Evolutionary conservation across 2,329 filamentous ascomycete species (phyloP).

Genomic region (Parafenestella ontariensis): DNA sequence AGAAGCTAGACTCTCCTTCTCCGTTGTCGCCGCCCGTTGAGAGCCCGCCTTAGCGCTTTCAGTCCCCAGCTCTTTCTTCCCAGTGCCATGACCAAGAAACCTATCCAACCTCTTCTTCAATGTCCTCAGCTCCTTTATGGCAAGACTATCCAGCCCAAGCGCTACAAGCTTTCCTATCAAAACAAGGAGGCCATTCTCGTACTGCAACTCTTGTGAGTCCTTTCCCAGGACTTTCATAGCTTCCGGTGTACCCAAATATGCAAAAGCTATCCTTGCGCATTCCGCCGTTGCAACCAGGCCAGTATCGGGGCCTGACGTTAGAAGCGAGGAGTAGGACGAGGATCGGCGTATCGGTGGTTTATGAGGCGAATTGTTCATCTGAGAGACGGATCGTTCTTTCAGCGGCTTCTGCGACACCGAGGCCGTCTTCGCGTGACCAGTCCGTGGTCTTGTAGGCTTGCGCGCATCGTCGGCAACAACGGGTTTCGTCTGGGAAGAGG

Average conservation of each 20-base stretch:
- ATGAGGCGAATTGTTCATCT: conserved; percentile 63
- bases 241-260: conserved; percentile 67
- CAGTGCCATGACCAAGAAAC: conserved; percentile 24
- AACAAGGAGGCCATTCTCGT: conserved; percentile 76
- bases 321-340: conserved; percentile 44
- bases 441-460: conserved; percentile 26
- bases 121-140: conserved; percentile 71
- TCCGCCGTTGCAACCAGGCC: conserved; percentile 66
- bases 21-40: conserved; percentile 40
- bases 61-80: not conserved
- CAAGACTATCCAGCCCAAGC: conserved; percentile 70
- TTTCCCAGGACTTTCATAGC: conserved; percentile 58
- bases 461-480: conserved; percentile 35
- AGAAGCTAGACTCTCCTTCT: conserved; percentile 61
- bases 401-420: conserved; percentile 65
- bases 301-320: conserved; percentile 36
- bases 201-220: conserved; percentile 67
- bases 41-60: conserved; percentile 17
- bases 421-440: conserved; percentile 22
- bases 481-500: conserved; percentile 28
- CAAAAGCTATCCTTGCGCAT: conserved; percentile 72
- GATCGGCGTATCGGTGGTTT: conserved; percentile 47
- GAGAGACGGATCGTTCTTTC: conserved; percentile 67
- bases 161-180: conserved; percentile 71
- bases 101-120: conserved; percentile 69